Base-by-base conservation (phyloP, 2,329 filamentous ascomycete species). In the Rutstroemia sydowiana region DNA sequence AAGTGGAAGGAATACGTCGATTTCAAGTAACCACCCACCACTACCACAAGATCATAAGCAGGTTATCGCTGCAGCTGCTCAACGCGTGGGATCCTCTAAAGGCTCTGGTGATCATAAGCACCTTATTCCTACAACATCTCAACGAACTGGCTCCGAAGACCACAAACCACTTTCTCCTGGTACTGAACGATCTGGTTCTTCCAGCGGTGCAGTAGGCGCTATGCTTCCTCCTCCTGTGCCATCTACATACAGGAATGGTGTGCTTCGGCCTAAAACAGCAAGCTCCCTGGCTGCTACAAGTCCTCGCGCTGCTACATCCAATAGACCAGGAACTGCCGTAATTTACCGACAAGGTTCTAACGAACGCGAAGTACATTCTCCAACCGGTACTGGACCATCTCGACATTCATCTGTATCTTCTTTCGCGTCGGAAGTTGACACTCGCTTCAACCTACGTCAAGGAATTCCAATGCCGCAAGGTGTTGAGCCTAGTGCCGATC, bases 401-500 rank as follows among this genome's bases (percentile, higher is more conserved):
- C 81, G 86, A 40, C 82, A 87, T 58, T 95, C 90, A 3, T 98
- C 93, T 0, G 81, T 97, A 6, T 95, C 93, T 0, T 97, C 93
- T 0, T 98, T 98, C 66, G 89, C 84, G 5, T 97, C 93, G 0
- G 93, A 98, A 69, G 74, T 98, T 18, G 93, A 98, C 63, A 84
- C 84, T 54, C 81, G 92, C 37, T 97, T 98, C 75, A 90, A 95
- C 65, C 84, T 89, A 37, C 77, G 81, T 10, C 70, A 78, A 52
- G 78, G 78, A 46, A 74, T 81, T 49, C 63, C 73, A 6, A 70
- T 73, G 51, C 72, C 75, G 26, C 69, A 74, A 43, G 84, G 84
- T 13, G 78, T 93, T 55, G 80, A 82, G 9, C 75, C 82, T 18
- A 79, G 80, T 57, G 95, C 90, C 5, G 93, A 98, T 71, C 92